Conservation (phyloP, 805 yeast genomes). For the Candida orba region DNA sequence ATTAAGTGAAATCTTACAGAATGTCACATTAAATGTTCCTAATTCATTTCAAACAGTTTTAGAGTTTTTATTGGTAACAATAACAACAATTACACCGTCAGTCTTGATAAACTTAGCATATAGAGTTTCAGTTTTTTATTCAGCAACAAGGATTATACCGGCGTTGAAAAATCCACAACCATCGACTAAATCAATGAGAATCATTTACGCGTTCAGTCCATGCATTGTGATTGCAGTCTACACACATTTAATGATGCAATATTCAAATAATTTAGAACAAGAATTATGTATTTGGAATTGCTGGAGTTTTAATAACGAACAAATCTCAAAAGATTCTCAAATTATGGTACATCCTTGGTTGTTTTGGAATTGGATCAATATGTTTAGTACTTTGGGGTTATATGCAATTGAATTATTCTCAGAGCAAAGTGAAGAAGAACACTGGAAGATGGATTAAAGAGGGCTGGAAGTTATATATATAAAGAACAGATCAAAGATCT, state of each 20-base stretch:
- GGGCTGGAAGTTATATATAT: no score
- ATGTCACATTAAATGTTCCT: constrained; percentile 19
- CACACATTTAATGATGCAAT: constrained; percentile 85
- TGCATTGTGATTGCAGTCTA: constrained; percentile 92
- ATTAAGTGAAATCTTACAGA: constrained; percentile 16
- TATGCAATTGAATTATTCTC: constrained; percentile 69
- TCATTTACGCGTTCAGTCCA: constrained; percentile 85
- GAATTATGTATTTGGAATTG: constrained; percentile 56
- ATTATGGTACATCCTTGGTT: constrained; percentile 68
- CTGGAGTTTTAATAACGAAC: constrained; percentile 43
- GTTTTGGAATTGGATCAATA: constrained; percentile 96
- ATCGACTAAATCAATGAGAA: constrained; percentile 31
- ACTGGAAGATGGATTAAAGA: constrained; percentile 18
- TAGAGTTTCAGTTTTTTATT: constrained; percentile 77
- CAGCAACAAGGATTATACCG: constrained; percentile 93
- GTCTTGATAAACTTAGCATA: constrained; percentile 76
- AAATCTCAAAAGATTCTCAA: constrained; percentile 10
- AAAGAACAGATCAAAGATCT: no score
- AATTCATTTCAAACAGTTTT: constrained; percentile 27
- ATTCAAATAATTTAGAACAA: constrained; percentile 59
- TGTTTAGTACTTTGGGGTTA: constrained; percentile 69
- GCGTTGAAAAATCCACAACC: constrained; percentile 39
- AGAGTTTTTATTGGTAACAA: constrained; percentile 40
- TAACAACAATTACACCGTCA: constrained; percentile 62
- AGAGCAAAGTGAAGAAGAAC: constrained; percentile 20